Evolutionary conservation across 805 yeast genomes (phyloP).

Genomic region (Teunomyces tritomae): DNA sequence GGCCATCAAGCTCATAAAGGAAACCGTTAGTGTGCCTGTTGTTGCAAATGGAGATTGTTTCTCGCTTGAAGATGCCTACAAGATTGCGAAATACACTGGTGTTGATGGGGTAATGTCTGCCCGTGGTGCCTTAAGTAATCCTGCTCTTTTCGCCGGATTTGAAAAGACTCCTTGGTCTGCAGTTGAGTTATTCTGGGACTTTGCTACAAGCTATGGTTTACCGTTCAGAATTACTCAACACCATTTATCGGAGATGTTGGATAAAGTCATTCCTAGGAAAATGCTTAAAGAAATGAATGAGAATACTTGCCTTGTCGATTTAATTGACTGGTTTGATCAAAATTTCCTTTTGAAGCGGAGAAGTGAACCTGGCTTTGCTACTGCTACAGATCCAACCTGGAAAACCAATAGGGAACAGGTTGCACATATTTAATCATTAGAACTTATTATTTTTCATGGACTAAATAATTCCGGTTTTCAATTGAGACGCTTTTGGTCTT

Average conservation of each 20-base stretch:
- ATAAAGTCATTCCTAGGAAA: slow-evolving; percentile 39
- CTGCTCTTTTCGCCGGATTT: slow-evolving; percentile 80
- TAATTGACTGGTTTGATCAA: slow-evolving; percentile 80
- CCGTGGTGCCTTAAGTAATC: slow-evolving; percentile 81
- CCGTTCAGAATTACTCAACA: slow-evolving; percentile 85
- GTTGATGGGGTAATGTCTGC: slow-evolving; percentile 96
- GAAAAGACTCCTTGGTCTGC: slow-evolving; percentile 86
- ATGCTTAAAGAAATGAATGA: slow-evolving; percentile 58
- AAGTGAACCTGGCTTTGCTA: slow-evolving; percentile 71
- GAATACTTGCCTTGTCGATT: slow-evolving; percentile 52
- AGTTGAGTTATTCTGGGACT: slow-evolving; percentile 78
- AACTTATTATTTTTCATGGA: slow-evolving; percentile 2
- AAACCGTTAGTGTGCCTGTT: slow-evolving; percentile 64
- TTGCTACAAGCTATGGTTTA: slow-evolving; percentile 73
- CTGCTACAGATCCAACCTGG: slow-evolving; percentile 37
- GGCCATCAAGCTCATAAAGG: slow-evolving; percentile 68
- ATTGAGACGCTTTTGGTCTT: slow-evolving; percentile 84
- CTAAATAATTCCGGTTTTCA: slow-evolving; percentile 56
- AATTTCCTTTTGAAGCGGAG: slow-evolving; percentile 64
- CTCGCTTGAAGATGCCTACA: slow-evolving; percentile 56
- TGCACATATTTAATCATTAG: slow-evolving; percentile 1
- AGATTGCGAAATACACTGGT: slow-evolving; percentile 63
- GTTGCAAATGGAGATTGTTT: slow-evolving; percentile 99
- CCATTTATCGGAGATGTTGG: slow-evolving; percentile 86
- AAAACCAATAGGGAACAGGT: slow-evolving; percentile 6